These are phyloP conservation scores for Termitomyces sp. DNA, from an alignment of 768 basidiomycete species.

Conservation along the genomic window DNA sequence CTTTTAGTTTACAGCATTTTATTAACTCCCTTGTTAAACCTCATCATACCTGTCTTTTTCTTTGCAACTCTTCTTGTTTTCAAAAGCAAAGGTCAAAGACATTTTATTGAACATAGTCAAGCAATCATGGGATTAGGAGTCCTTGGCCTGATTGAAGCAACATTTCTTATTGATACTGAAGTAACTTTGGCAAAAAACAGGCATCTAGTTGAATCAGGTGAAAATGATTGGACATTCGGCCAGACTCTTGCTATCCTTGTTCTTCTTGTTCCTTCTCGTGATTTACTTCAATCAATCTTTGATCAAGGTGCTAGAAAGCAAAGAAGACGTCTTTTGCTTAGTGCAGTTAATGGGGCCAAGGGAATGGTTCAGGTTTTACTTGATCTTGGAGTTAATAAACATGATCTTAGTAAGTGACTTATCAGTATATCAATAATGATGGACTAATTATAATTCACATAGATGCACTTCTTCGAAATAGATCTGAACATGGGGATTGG, in stretches of 20 bases:
- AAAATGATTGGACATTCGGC: conserved; percentile 8
- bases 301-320: neutral
- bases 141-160: neutral
- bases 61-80: neutral
- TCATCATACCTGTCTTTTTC: neutral
- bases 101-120: neutral
- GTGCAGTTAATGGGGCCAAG: neutral
- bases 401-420: neutral
- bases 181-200: neutral
- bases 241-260: conserved; percentile 7
- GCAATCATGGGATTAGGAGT: neutral
- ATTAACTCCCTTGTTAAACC: neutral
- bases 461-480: neutral
- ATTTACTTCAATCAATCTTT: conserved; percentile 1
- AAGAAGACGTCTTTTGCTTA: neutral
- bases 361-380: neutral
- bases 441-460: neutral
- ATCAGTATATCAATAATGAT: neutral
- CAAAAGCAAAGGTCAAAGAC: neutral
- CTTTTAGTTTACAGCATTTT: neutral
- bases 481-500: neutral
- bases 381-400: neutral
- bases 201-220: neutral
- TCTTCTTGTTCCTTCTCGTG: conserved; percentile 5
- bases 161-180: neutral